Evolutionary conservation across 2,329 filamentous ascomycete species (phyloP).

Genomic region (Colletotrichum coccodes): DNA sequence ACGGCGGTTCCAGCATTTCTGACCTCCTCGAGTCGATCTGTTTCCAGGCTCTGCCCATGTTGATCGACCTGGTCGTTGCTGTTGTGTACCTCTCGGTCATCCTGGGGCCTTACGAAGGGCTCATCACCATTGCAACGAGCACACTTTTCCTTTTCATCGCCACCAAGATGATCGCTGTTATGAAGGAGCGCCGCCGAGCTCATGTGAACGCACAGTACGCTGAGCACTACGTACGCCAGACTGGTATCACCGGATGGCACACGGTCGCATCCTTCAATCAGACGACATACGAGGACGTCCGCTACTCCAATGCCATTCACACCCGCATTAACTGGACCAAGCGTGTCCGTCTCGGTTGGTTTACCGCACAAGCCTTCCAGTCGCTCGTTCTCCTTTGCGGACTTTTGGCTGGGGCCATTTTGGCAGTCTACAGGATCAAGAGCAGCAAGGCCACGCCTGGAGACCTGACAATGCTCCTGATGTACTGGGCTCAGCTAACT

Average conservation of each 20-base stretch:
- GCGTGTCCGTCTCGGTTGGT: conserved; percentile 29
- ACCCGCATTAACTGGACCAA: conserved; percentile 31
- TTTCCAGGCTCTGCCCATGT: conserved; percentile 67
- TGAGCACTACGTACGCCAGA: conserved; percentile 65
- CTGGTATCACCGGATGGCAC: conserved; percentile 68
- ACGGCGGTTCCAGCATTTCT: conserved; percentile 62
- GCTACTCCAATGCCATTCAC: conserved; percentile 61
- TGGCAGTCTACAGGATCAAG: conserved; percentile 74
- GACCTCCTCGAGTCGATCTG: conserved; percentile 67
- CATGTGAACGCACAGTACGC: conserved; percentile 64
- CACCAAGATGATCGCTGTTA: conserved; percentile 59
- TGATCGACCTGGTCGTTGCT: conserved; percentile 69
- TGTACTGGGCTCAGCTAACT: conserved; percentile 80
- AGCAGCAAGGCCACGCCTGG: conserved; percentile 69
- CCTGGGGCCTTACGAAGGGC: conserved; percentile 70
- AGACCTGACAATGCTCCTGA: conserved; percentile 76
- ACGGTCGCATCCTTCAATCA: conserved; percentile 71
- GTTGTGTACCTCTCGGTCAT: conserved; percentile 68
- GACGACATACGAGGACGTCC: conserved; percentile 63
- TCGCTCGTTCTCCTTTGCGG: conserved; percentile 74
- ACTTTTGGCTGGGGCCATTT: conserved; percentile 70
- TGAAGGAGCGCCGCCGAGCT: conserved; percentile 59
- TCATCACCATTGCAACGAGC: conserved; percentile 69
- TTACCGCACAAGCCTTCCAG: conserved; percentile 30
- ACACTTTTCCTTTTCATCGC: conserved; percentile 66